These are phyloP conservation scores for Pholiota microspora DNA, from an alignment of 768 basidiomycete genomes.

Conservation along the genomic window DNA sequence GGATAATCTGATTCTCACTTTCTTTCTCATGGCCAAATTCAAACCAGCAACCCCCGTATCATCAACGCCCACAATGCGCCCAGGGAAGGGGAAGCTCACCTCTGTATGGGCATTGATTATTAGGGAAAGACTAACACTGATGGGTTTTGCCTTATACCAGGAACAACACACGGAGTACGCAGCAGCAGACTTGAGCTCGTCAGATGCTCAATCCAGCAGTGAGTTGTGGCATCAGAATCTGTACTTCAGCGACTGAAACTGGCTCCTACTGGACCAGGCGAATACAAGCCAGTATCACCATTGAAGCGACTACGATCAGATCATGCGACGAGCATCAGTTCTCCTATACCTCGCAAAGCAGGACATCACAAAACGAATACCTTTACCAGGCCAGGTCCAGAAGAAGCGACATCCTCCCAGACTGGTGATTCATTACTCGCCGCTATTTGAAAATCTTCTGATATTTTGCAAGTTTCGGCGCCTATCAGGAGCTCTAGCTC, in stretches of 20 bases:
- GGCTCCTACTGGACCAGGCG: not conserved
- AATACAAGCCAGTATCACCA: not conserved
- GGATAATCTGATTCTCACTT: slow-evolving; percentile 1
- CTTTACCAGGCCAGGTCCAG: not conserved
- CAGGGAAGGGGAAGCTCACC: not conserved
- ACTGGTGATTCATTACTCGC: too few relatives aligned
- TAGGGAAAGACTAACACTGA: not conserved
- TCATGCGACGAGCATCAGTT: not conserved
- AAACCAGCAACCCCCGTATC: not conserved
- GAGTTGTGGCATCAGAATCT: not conserved
- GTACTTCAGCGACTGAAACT: not conserved
- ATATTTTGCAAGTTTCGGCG: not conserved
- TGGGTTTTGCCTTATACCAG: not conserved
- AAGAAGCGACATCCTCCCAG: not conserved
- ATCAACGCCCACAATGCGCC: not conserved
- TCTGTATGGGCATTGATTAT: not conserved
- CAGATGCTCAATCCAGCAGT: not conserved
- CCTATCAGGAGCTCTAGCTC: too few relatives aligned
- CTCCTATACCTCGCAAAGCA: not conserved
- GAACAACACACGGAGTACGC: slow-evolving; percentile 6
- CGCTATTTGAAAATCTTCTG: not conserved
- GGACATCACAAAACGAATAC: not conserved
- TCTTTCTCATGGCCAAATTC: not conserved
- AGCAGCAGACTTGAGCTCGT: slow-evolving; percentile 4
- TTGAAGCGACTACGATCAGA: not conserved